Conservation (phyloP, 805 yeast genomes). For the Candida boidinii region DNA sequence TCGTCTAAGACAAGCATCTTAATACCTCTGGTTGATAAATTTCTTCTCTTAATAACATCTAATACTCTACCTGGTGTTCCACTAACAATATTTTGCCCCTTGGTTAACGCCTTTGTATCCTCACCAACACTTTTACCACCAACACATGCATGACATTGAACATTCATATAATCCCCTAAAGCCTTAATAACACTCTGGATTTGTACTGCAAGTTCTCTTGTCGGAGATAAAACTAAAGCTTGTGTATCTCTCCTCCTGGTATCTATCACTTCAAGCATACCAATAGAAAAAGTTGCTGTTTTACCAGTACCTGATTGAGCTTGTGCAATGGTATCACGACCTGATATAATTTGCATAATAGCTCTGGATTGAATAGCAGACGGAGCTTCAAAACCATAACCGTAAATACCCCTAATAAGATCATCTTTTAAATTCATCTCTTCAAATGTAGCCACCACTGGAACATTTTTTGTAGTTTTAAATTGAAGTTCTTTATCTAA, state of each 20-base stretch:
- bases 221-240: slow-evolving; percentile 88
- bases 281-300: slow-evolving; percentile 96
- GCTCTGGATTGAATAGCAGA: slow-evolving; percentile 98
- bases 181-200: slow-evolving; percentile 83
- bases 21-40: slow-evolving; percentile 61
- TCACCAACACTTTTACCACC: slow-evolving; percentile 86
- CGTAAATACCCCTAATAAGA: slow-evolving; percentile 55
- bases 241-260: slow-evolving; percentile 56
- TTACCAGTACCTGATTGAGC: slow-evolving; percentile 99
- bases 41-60: slow-evolving; percentile 84
- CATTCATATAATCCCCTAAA: slow-evolving; percentile 81
- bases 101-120: slow-evolving; percentile 65
- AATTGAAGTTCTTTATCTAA: slow-evolving; percentile 54
- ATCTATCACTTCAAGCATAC: slow-evolving; percentile 71
- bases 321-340: slow-evolving; percentile 95
- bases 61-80: slow-evolving; percentile 97
- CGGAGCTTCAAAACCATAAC: slow-evolving; percentile 92
- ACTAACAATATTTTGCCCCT: slow-evolving; percentile 84
- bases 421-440: slow-evolving; percentile 65
- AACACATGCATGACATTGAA: slow-evolving; percentile 83
- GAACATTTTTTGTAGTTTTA: slow-evolving; percentile 50
- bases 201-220: slow-evolving; percentile 92
- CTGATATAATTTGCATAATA: slow-evolving; percentile 86
- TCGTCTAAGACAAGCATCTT: slow-evolving; percentile 91
- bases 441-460: slow-evolving; percentile 50